Evolutionary conservation across 106 monocot genomes (phyloP), one percentile per base, ranked within the genome.

Genomic region (Dendrobium officinale): DNA sequence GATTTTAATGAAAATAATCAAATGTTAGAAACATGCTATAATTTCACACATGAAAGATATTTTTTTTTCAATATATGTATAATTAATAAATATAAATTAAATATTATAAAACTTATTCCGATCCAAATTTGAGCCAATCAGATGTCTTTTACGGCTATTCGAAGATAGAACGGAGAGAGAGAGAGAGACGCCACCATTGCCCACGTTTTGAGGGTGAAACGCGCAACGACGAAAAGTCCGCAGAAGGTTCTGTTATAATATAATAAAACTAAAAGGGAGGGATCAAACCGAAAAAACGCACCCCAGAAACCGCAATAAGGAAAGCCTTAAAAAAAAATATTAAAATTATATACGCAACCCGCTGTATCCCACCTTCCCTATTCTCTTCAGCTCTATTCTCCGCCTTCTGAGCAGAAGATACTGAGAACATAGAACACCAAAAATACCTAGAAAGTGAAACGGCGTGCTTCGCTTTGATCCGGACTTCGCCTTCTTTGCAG

Each of bases 181-280:
- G 64, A 7, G 24, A 64, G 70, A 31, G 70, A 31, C 20, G 4
- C 4, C n/a, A 2, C 22, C n/a, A 22, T 22, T 61, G 19, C 22
- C 22, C 61, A n/a, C 61, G 61, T 22, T 22, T 22, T 61, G 61
- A 6, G 61, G 6, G 22, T 61, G 22, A 22, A 61, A 61, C 61
- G 61, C 61, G 61, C 61, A 61, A 22, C 61, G 61, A 22, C 10
- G 70, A 70, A 70, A 70, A 70, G 70, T 70, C 70, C 37, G 70
- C 70, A 16, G 4, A 70, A 29, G 33, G 29, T 16, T 37, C 4
- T 6, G 7, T 7, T 8, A 37, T 17, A 33, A 37, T 2, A 13
- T 37, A 70, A 70, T 70, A 31, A 26, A 48, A 51, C 13, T 37
- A 37, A 70, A 70, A 70, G 33, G 2, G 10, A 37, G 33, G 70